Evolutionary conservation across 164 flowering plant species (phyloP), one percentile per base, ranked within the genome.

Genomic region (Saururus chinensis): DNA sequence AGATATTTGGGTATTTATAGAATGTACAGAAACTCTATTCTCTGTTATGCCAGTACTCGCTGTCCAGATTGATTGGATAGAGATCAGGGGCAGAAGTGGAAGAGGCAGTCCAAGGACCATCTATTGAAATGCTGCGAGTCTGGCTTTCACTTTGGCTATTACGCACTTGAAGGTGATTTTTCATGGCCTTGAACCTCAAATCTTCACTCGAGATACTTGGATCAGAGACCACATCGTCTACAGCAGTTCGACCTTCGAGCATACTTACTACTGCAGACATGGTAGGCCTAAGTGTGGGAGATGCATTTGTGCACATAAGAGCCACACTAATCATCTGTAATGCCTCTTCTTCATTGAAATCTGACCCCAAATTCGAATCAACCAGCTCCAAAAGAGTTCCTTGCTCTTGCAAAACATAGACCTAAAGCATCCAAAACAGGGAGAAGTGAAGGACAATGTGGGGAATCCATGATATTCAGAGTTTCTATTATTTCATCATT

Each of bases 261-360:
- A 89, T 89, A 40, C 78, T 77, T 70, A 84, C 87, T 0, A 71
- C 91, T 7, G 78, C 76, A 16, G 93, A 82, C 93, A 89, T 89
- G 30, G 75, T 0, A 21, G 96, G 96, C 63, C 96, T 77, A 9
- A 83, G 81, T 57, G 83, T 66, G 7, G 91, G 87, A 59, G 91
- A 84, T 10, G 82, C 84, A 58, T 83, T 86, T 25, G 89, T 72
- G 84, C 96, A 89, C 14, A 85, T 60, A 9, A 89, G 76, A n/a
- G 77, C 83, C 41, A 89, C 9, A 48, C 78, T 76, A n/a, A 89
- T 57, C 85, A 86, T 81, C 51, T 73, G 70, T 75, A 73, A 24
- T 22, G 81, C 93, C 67, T 89, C 91, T 40, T 79, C 68, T 20
- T 68, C 40, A 7, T 84, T 70, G 68, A 78, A 83, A 19, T 75